Percentiles rank a stretch among this genome's conserved stretches.
phyloP scores from a whole-genome alignment of 148 eudicot species.

The Dysphania ambrosioides region DNA sequence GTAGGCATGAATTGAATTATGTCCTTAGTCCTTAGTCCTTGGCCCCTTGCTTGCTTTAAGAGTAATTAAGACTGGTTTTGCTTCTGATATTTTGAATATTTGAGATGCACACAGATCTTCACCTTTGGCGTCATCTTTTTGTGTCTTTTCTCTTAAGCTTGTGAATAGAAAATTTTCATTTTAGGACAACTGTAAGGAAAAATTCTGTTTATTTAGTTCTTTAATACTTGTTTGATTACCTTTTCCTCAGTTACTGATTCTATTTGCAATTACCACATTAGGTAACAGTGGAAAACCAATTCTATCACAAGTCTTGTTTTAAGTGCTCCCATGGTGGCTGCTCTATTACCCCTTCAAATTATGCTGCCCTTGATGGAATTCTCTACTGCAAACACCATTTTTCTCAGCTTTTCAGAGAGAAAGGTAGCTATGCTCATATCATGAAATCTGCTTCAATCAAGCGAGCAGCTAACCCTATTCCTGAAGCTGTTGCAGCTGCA shows the following conservation, averaged over 20 bases:
- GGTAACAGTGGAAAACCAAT: constrained; percentile 81
- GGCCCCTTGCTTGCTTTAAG: too few species aligned
- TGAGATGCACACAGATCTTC: too few species aligned
- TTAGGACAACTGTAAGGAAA: too few species aligned
- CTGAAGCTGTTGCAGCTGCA: constrained; percentile 39
- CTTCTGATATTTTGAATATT: neutral
- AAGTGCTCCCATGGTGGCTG: constrained; percentile 89
- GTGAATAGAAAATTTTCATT: too few species aligned
- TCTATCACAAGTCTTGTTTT: constrained; percentile 83
- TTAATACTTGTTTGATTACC: constrained; percentile 5
- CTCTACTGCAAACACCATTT: constrained; percentile 90
- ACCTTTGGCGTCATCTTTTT: neutral
- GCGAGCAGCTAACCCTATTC: constrained; percentile 46
- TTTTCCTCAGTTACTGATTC: neutral
- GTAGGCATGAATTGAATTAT: neutral
- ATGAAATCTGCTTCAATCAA: constrained; percentile 65
- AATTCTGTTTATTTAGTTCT: too few species aligned
- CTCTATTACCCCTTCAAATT: constrained; percentile 74
- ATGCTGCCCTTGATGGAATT: constrained; percentile 82
- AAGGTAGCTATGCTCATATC: constrained; percentile 87
- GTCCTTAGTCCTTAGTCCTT: neutral
- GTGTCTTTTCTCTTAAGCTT: neutral
- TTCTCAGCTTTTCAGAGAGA: constrained; percentile 93
- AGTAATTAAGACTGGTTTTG: neutral
- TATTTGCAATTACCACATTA: constrained; percentile 21